Evolutionary conservation across 2,329 filamentous ascomycete species (phyloP).

Genomic region (Aspergillus versicolor): DNA sequence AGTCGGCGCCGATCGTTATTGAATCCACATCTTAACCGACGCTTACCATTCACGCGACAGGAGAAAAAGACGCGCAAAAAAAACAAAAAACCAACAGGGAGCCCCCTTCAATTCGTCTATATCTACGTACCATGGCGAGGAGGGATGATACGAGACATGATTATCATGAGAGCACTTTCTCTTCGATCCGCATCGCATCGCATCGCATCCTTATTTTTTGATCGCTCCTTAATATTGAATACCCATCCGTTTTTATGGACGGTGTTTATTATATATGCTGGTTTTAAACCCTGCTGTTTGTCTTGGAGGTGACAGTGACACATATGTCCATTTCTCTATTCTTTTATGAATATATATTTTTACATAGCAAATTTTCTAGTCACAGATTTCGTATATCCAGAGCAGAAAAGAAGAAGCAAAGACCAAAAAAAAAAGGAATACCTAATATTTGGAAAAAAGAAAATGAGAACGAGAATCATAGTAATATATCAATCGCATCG

Average conservation of each 20-base stretch:
- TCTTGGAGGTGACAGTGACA: neutral
- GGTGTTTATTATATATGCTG: neutral
- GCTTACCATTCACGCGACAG: neutral
- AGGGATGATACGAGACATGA: conserved; percentile 10
- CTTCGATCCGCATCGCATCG: neutral
- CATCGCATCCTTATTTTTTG: neutral
- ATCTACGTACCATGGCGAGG: neutral
- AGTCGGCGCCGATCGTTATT: neutral
- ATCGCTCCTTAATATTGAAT: neutral
- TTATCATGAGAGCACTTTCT: neutral
- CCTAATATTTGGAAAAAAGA: neutral
- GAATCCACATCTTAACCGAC: no score
- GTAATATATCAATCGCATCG: neutral
- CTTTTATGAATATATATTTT: neutral
- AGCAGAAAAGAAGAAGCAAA: neutral
- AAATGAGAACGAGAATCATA: neutral
- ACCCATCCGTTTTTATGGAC: neutral
- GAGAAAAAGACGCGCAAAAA: neutral
- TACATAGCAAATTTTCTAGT: neutral
- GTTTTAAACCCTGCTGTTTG: neutral
- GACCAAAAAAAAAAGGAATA: neutral
- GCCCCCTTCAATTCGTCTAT: neutral
- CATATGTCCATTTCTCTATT: neutral
- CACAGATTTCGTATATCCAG: neutral
- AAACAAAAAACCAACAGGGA: neutral